Conservation (phyloP, 257 asterid genomes). For the Solanum ossicruentum region DNA sequence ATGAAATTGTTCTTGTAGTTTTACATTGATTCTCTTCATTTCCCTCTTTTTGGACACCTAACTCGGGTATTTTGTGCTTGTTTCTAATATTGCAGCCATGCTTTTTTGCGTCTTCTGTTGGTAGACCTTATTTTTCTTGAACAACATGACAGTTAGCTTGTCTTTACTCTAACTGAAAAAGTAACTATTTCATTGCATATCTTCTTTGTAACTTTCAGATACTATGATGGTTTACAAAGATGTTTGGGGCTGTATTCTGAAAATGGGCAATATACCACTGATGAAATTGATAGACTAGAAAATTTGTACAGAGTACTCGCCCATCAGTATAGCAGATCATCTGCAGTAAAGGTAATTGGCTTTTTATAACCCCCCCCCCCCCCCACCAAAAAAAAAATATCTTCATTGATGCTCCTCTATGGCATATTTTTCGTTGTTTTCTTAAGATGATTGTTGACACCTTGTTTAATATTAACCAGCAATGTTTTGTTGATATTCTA, state of each 20-base stretch:
- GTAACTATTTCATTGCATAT: not conserved
- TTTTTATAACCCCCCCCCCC: not conserved
- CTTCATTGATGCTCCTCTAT: not conserved
- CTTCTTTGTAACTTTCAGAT: slow-evolving; percentile 24
- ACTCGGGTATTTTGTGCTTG: not conserved
- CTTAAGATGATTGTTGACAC: not conserved
- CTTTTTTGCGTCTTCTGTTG: not conserved
- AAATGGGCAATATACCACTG: slow-evolving; percentile 56
- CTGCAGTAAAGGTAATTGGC: slow-evolving; percentile 81
- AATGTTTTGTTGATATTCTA: not conserved
- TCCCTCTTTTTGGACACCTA: not conserved
- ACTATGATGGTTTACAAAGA: slow-evolving; percentile 89
- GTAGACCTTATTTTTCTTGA: not conserved
- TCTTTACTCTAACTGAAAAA: not conserved
- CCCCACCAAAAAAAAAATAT: not conserved
- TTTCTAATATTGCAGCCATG: not conserved
- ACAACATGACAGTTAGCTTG: not conserved
- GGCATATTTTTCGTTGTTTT: not conserved
- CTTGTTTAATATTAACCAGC: not conserved
- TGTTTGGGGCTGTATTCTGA: slow-evolving; percentile 59
- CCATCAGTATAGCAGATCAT: slow-evolving; percentile 65
- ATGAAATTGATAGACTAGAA: slow-evolving; percentile 56
- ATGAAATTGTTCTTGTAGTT: not conserved
- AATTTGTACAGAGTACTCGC: slow-evolving; percentile 58
- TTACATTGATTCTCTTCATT: not conserved